Conservation (phyloP, 1,139 yeast genomes). For the Pichia sp. region DNA sequence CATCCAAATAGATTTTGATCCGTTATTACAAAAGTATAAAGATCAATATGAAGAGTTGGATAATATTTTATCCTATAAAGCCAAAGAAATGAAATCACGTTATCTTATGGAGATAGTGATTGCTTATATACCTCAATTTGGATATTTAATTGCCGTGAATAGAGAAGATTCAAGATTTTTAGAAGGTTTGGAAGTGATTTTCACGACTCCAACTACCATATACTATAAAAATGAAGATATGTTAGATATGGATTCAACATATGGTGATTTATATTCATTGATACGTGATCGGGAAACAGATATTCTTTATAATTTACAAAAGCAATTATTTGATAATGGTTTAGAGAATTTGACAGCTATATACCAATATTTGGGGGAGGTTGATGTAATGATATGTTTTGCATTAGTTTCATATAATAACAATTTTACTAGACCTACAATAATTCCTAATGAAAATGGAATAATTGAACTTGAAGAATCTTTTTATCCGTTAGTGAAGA, state of each 20-base stretch:
- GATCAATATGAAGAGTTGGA: conserved; percentile 34
- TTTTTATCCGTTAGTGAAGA: conserved; percentile 36
- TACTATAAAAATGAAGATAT: conserved; percentile 33
- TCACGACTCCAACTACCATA: conserved; percentile 32
- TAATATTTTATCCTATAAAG: conserved; percentile 25
- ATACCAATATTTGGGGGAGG: conserved; percentile 27
- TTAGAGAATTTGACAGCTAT: conserved; percentile 17
- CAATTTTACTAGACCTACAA: conserved; percentile 32
- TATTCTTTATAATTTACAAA: conserved; percentile 34
- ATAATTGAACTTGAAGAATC: conserved; percentile 22
- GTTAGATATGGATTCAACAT: conserved; percentile 30
- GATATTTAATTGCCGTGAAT: conserved; percentile 30
- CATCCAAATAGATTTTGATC: conserved; percentile 29
- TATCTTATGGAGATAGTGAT: conserved; percentile 17
- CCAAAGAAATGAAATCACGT: conserved; percentile 19
- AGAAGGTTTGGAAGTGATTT: conserved; percentile 29
- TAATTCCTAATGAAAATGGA: conserved; percentile 23
- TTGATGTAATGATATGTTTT: conserved; percentile 36
- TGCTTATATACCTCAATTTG: conserved; percentile 40
- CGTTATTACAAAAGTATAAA: conserved; percentile 30
- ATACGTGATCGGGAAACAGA: conserved; percentile 39
- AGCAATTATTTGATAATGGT: conserved; percentile 19
- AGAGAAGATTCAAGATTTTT: neutral
- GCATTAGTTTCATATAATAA: conserved; percentile 31
- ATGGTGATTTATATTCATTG: conserved; percentile 37